Evolutionary conservation across 306 rosid species (phyloP), one percentile per base, ranked within the genome.

Genomic region (Begonia loranthoides): DNA sequence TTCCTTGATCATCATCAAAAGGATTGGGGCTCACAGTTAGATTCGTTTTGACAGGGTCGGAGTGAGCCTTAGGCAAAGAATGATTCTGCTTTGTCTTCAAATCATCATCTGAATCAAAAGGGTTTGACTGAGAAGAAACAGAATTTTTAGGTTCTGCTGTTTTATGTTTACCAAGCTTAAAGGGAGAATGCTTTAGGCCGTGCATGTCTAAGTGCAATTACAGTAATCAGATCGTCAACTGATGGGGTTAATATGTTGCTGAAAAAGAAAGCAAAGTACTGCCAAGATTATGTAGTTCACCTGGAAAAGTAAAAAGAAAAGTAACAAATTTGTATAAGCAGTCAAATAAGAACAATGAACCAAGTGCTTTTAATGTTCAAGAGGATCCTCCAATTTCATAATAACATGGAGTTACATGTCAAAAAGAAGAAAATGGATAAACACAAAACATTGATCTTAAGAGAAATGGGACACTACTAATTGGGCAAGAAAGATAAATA

Each of bases 131-230:
- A 11, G 87, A 66, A 22, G 74, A 62, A 58, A 62, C 69, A 63
- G 77, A 73, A 74, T 81, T 49, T 2, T 60, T 68, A n/a, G 78
- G 73, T 48, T 52, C 36, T 65, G 44, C 74, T 28, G 83, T 46
- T 48, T 59, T 76, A 49, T 66, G 70, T 49, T 79, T 82, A 22
- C 70, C 64, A 60, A 55, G 13, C 76, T 68, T 83, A 19, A 80
- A 38, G 45, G 89, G 96, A 48, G 87, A 79, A 57, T 66, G 83
- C 94, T 70, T 87, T 65, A 66, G 69, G 54, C 81, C 84, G 63
- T 73, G 83, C 99, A 90, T 90, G 52, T 55, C 70, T 36, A 45
- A 34, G 56, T 12, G 41, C 50, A 46, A 39, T 52, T 14, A 65
- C 61, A 67, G 43, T 7, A 62, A 55, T 38, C n/a, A 15, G 51